A percentile compares a stretch with the other conserved stretches of the same genome.
Conservation (phyloP, 2,329 filamentous ascomycete species). For the Ophiostoma sp. region DNA sequence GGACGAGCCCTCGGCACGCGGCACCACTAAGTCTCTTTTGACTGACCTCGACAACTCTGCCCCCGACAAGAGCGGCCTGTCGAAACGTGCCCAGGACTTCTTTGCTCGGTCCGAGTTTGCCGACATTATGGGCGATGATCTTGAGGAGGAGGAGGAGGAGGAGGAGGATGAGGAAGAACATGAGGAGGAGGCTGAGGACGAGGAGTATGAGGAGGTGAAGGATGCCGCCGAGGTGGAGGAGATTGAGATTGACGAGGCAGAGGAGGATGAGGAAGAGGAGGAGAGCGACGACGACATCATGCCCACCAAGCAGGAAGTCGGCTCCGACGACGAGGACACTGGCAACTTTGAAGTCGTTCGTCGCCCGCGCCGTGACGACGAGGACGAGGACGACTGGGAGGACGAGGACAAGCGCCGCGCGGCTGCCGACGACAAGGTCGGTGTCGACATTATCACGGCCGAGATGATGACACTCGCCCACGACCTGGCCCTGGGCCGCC, state of each 20-base stretch:
- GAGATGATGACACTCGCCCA: constrained; percentile 98
- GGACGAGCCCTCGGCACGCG: constrained; percentile 42
- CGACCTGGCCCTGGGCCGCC: constrained; percentile 82
- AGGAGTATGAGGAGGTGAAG: constrained; percentile 15
- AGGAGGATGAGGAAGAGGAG: constrained; percentile 15
- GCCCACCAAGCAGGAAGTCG: constrained; percentile 18
- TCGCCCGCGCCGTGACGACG: constrained; percentile 36
- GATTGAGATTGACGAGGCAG: constrained; percentile 5
- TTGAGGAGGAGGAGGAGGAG: constrained; percentile 37
- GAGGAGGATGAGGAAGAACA: constrained; percentile 48
- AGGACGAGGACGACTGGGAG: constrained; percentile 60
- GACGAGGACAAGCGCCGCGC: constrained; percentile 59
- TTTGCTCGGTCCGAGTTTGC: constrained; percentile 96
- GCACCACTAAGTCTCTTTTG: constrained; percentile 48
- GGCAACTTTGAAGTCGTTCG: constrained; percentile 63
- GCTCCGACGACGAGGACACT: constrained; percentile 33
- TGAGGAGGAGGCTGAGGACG: constrained; percentile 47
- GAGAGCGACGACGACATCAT: constrained; percentile 11
- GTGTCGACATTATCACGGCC: constrained; percentile 97
- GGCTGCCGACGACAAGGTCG: constrained; percentile 59
- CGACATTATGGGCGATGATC: constrained; percentile 67
- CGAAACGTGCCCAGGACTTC: constrained; percentile 81
- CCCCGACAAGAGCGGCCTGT: constrained; percentile 62
- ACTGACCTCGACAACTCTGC: constrained; percentile 61
- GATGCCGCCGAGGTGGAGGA: constrained; percentile 15